Conservation (phyloP, 371 early-diverging fungal genomes). For the Mucor velutinosus region DNA sequence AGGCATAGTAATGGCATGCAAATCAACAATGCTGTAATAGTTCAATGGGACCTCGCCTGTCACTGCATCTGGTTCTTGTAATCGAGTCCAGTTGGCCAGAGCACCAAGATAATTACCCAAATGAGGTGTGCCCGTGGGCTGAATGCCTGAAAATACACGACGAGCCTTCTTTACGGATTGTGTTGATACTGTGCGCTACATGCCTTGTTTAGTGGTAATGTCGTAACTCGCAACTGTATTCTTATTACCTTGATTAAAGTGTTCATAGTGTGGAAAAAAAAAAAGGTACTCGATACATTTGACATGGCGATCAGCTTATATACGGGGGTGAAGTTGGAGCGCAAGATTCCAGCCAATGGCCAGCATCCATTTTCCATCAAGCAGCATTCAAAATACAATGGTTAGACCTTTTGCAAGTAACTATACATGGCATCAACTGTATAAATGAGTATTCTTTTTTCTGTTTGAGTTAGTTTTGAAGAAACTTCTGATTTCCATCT, state of each 20-base stretch:
- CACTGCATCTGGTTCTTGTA: conserved; percentile 63
- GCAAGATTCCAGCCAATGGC: too few species aligned
- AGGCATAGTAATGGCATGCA: conserved; percentile 91
- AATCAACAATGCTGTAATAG: conserved; percentile 83
- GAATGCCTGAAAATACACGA: conserved; percentile 82
- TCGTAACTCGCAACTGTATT: background rate
- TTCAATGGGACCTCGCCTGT: conserved; percentile 33
- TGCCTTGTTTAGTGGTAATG: background rate
- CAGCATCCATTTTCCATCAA: too few species aligned
- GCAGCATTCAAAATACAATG: too few species aligned
- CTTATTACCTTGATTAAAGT: conserved; percentile 12
- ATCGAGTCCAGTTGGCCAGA: conserved; percentile 79
- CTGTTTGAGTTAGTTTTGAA: too few species aligned
- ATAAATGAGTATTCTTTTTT: too few species aligned
- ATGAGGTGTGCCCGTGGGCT: conserved; percentile 93
- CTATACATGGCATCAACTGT: too few species aligned
- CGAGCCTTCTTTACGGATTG: conserved; percentile 9
- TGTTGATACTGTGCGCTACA: conserved; percentile 26
- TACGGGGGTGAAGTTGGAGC: background rate
- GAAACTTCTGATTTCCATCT: too few species aligned
- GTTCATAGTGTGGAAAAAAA: background rate
- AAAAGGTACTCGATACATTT: background rate
- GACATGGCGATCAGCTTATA: background rate
- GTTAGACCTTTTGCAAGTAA: too few species aligned
- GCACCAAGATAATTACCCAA: conserved; percentile 96